A percentile compares a stretch with the other conserved stretches of the same genome.
These are phyloP conservation scores for Xylaria sp. DNA, from an alignment of 2,329 filamentous ascomycete species.

Conservation along the genomic window DNA sequence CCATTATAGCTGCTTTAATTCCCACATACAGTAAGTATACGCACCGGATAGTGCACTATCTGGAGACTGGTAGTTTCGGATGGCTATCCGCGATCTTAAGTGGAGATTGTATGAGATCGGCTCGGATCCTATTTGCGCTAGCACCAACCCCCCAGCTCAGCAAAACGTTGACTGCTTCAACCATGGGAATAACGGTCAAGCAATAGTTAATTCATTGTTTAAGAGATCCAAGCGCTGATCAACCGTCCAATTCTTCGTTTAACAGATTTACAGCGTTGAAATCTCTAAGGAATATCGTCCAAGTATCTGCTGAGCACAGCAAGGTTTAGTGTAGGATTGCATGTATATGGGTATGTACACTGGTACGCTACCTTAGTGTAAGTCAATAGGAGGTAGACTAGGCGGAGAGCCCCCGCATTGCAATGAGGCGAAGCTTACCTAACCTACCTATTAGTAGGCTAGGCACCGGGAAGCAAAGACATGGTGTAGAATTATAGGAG, in stretches of 20 bases:
- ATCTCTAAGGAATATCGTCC: too few species aligned
- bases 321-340: too few species aligned
- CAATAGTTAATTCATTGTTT: too few species aligned
- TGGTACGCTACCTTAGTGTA: neutral
- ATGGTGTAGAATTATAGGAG: too few species aligned
- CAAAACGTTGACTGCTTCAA: too few species aligned
- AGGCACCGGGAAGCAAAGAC: neutral
- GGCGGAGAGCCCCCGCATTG: neutral
- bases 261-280: too few species aligned
- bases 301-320: too few species aligned
- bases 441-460: neutral
- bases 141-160: too few species aligned
- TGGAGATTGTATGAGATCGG: neutral
- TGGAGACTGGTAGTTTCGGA: neutral
- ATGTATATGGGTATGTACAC: neutral
- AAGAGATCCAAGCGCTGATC: too few species aligned
- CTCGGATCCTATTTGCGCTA: too few species aligned
- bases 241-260: too few species aligned
- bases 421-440: neutral
- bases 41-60: neutral
- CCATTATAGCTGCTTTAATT: neutral
- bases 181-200: too few species aligned
- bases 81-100: constrained; percentile 4
- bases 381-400: neutral
- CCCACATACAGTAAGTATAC: neutral